A percentile compares a stretch with the other conserved stretches of the same genome.
Evolutionary conservation across 495 filamentous ascomycete species (phyloP).

Genomic region (Amorphotheca resinae): DNA sequence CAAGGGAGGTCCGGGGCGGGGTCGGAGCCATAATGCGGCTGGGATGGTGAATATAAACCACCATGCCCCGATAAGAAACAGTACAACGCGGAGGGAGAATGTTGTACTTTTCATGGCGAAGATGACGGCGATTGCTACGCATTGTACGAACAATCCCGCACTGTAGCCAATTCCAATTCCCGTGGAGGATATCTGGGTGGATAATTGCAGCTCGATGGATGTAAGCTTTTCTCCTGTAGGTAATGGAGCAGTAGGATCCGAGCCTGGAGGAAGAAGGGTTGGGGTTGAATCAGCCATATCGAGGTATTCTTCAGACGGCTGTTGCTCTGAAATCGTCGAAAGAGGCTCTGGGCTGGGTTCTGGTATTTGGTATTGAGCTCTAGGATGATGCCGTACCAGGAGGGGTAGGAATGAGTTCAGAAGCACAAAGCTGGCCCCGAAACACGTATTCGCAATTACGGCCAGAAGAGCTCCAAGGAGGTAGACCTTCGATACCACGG

Average conservation of each 20-base stretch:
- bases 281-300: slow-evolving; percentile 21
- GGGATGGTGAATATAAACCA: slow-evolving; percentile 90
- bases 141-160: slow-evolving; percentile 68
- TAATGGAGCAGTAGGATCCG: slow-evolving; percentile 21
- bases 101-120: slow-evolving; percentile 57
- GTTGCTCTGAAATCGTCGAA: slow-evolving; percentile 12
- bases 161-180: slow-evolving; percentile 88
- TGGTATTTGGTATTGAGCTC: slow-evolving; percentile 23
- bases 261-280: slow-evolving; percentile 29
- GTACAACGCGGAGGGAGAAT: slow-evolving; percentile 62
- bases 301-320: slow-evolving; percentile 21
- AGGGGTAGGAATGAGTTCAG: slow-evolving; percentile 76
- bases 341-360: slow-evolving; percentile 23
- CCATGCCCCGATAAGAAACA: slow-evolving; percentile 86
- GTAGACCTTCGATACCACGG: slow-evolving; percentile 59
- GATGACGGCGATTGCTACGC: slow-evolving; percentile 60
- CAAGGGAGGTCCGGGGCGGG: slow-evolving; percentile 79
- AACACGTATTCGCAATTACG: slow-evolving; percentile 80
- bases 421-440: slow-evolving; percentile 76
- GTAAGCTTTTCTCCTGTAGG: slow-evolving; percentile 20
- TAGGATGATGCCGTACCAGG: slow-evolving; percentile 66
- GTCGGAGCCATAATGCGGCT: slow-evolving; percentile 77
- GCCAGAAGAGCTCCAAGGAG: slow-evolving; percentile 71
- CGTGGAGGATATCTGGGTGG: slow-evolving; percentile 74
- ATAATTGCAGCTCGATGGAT: slow-evolving; percentile 59